Evolutionary conservation across 2,329 filamentous ascomycete species (phyloP), one percentile per base, ranked within the genome.

Genomic region (Paraphaeosphaeria sporulosa): DNA sequence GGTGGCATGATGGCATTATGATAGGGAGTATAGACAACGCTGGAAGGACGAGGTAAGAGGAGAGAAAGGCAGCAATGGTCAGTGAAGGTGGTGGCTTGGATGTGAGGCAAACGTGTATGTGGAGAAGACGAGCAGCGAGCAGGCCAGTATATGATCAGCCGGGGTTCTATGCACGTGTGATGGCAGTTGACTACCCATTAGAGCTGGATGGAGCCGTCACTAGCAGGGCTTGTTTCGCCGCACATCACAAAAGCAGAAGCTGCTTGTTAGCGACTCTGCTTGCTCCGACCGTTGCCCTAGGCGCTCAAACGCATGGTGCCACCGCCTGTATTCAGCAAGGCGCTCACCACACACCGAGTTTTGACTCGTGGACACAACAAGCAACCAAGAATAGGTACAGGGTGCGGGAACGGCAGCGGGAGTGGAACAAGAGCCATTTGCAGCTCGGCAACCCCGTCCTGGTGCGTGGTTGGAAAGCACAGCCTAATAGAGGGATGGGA

Each of bases 1-100:
- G 83, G 82, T 56, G 86, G 84, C 87, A 89, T 89, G 47, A 61
- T 74, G 67, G 57, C 30, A 48, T 60, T 58, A 13, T 63, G 32
- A 48, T 50, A 38, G 12, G 55, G 57, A 55, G 42, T 53, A 53
- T 30, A 19, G 44, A 57, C 23, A 36, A 38, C 34, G 57, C 38
- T 40, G 42, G 48, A 42, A 15, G 42, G 48, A 15, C 46, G 25
- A 59, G 47, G 19, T 54, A 55, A 55, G 43, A 64, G 51, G n/a
- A 21, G 43, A 50, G 12, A 46, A 49, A 52, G 47, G 27, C 7
- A 43, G 40, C 40, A 43, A 12, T 12, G 42, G n/a, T 23, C 57
- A 32, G 42, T 60, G 58, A 59, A 56, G 63, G 60, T 47, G 63
- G 60, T 47, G 57, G 43, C 21, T 46, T 27, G n/a, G 25, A 60